phyloP scores from a whole-genome alignment of 2,329 filamentous ascomycete genomes.

The Cryphonectria japonica region DNA sequence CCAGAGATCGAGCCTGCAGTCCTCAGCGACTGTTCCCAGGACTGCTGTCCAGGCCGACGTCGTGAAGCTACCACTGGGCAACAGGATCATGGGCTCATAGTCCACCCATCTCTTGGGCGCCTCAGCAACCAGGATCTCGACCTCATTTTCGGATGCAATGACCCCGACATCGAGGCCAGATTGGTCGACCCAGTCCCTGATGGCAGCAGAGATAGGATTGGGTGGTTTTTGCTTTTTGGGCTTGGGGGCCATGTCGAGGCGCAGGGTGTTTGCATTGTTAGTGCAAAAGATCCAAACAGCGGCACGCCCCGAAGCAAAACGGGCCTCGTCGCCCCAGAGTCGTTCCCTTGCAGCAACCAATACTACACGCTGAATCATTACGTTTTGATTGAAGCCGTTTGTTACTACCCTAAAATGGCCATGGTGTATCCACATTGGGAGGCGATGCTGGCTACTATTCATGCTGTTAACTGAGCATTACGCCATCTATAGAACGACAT shows the following conservation, averaged over 20 bases:
- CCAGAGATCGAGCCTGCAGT: slow-evolving; percentile 49
- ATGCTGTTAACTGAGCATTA: no score
- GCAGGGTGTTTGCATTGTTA: neutral
- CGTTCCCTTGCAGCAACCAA: neutral
- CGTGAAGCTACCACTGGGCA: slow-evolving; percentile 62
- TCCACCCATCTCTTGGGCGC: slow-evolving; percentile 62
- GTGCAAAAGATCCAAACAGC: neutral
- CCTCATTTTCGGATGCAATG: neutral
- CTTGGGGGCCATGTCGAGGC: slow-evolving; percentile 20
- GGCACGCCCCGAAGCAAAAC: no score
- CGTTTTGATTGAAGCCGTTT: neutral
- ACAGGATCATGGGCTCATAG: slow-evolving; percentile 64
- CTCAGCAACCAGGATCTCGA: slow-evolving; percentile 41
- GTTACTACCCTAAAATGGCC: no score
- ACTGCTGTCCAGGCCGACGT: slow-evolving; percentile 45
- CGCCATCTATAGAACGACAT: no score
- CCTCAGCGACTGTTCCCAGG: slow-evolving; percentile 36
- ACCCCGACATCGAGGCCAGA: neutral
- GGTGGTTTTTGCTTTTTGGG: slow-evolving; percentile 36
- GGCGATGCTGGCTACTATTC: neutral
- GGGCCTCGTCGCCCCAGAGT: neutral
- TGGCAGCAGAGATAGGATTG: slow-evolving; percentile 43
- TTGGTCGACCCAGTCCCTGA: slow-evolving; percentile 42
- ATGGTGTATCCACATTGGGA: no score
- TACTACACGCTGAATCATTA: neutral